Conservation (phyloP, 169 alveolate genomes). For the Plasmodium berghei region DNA sequence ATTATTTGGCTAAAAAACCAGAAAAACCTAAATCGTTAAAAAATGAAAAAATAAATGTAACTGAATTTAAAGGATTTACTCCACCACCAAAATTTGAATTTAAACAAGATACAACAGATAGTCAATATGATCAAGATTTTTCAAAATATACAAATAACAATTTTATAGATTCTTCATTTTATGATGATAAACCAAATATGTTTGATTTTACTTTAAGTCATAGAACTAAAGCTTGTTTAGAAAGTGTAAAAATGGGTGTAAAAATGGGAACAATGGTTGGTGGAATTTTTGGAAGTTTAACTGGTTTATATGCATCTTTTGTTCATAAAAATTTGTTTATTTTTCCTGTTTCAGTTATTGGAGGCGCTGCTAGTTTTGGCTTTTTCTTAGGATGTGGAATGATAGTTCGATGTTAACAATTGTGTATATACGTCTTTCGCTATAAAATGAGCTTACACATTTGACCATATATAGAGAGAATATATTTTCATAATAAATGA, state of each 20-base stretch:
- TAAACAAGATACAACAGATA: constrained; percentile 42
- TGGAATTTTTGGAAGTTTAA: constrained; percentile 92
- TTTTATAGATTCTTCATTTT: constrained; percentile 48
- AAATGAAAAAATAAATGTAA: constrained; percentile 23
- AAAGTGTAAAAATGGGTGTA: constrained; percentile 91
- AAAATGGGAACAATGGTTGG: constrained; percentile 94
- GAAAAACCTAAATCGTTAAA: constrained; percentile 66
- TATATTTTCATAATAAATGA: too few relatives aligned
- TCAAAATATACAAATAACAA: constrained; percentile 65
- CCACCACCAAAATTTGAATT: constrained; percentile 78
- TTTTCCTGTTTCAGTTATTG: constrained; percentile 89
- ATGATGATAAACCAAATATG: constrained; percentile 70
- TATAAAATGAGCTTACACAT: too few relatives aligned
- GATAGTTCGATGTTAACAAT: constrained; percentile 87
- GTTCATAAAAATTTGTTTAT: constrained; percentile 86
- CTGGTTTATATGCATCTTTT: constrained; percentile 90
- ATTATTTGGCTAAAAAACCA: constrained; percentile 53
- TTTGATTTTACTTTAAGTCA: constrained; percentile 82
- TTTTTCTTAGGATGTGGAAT: constrained; percentile 92
- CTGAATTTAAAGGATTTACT: constrained; percentile 75
- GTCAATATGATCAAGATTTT: constrained; percentile 68
- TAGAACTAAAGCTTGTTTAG: constrained; percentile 88
- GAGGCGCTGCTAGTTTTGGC: constrained; percentile 92
- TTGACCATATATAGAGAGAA: too few relatives aligned
- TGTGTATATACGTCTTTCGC: not conserved